Base-by-base conservation (phyloP, 2,329 filamentous ascomycete species). In the Scedosporium boydii region DNA sequence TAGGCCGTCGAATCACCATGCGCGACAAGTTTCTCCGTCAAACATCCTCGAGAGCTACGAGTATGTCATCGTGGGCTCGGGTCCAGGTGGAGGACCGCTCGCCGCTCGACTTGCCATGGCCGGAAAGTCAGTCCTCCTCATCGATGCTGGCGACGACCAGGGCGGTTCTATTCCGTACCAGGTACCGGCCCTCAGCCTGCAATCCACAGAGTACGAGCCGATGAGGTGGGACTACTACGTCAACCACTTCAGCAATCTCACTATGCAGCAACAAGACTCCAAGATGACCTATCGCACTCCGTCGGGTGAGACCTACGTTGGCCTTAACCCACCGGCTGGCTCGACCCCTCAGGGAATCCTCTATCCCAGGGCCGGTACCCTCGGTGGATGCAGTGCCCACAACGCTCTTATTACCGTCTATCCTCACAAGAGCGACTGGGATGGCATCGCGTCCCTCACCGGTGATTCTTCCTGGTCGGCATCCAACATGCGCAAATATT, bases 51-150 rank as follows among this genome's bases (percentile, higher is more conserved):
- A 68, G 2, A 72, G 69, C 18, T 87, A 87, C 68, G 85, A 87
- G 64, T 87, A 85, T 71, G 76, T 87, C 29, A 78, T 87, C 9
- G 82, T 87, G 44, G 84, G 85, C 10, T 84, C 82, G 6, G 84
- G 84, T 3, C 76, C 83, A 6, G 83, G 84, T 12, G 84, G 84
- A 57, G 83, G 80, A 16, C 83, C 83, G 6, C 70, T 87, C 4
- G 83, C 84, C 12, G 80, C 81, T 26, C 78, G 83, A 51, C 78
- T 87, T 29, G 84, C 85, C n/a, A 73, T 82, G 59, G 80, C 82
- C 41, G 84, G 85, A 48, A 78, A 82, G 72, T 82, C 78, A 66
- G 82, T 82, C 1, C 79, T 87, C n/a, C 77, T 87, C 3, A 77
- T 87, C 38, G 83, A 86, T 66, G 83, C 83, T 26, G 83, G 83